Conservation (phyloP, 2,329 filamentous ascomycete species). For the Myriosclerotinia scirpicola region DNA sequence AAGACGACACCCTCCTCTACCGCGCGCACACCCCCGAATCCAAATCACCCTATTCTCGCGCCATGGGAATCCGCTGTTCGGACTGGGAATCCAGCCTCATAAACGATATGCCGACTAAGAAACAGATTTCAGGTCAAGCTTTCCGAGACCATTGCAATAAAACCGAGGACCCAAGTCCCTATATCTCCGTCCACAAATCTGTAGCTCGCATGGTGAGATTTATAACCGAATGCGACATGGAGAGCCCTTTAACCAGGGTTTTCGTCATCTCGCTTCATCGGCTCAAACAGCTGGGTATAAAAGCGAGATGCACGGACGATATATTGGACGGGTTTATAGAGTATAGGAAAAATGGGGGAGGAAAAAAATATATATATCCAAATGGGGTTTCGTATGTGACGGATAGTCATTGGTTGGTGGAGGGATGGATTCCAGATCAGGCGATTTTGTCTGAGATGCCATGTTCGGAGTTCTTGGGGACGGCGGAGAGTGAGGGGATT, state of each 20-base stretch:
- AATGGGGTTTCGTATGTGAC: background rate
- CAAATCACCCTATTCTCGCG: background rate
- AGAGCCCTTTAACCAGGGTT: background rate
- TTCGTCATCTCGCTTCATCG: background rate
- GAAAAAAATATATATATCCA: background rate
- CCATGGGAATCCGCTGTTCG: background rate
- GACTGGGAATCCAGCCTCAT: background rate
- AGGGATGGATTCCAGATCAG: background rate
- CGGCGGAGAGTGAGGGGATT: background rate
- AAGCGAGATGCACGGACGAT: background rate
- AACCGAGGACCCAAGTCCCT: background rate
- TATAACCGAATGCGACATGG: accelerated
- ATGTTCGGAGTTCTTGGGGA: background rate
- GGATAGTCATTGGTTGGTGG: constrained; percentile 5
- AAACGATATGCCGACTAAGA: too few relatives aligned
- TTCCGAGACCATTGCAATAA: background rate
- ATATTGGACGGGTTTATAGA: background rate
- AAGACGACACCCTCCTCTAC: background rate
- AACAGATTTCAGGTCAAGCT: background rate
- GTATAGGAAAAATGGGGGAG: background rate
- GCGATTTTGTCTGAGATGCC: constrained; percentile 4
- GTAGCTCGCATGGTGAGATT: background rate
- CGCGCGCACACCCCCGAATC: background rate
- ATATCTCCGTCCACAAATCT: background rate
- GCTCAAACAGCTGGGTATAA: background rate